A percentile compares a stretch with the other conserved stretches of the same genome.
phyloP scores from a whole-genome alignment of 345 rosid species.

The Lepidium africanum region DNA sequence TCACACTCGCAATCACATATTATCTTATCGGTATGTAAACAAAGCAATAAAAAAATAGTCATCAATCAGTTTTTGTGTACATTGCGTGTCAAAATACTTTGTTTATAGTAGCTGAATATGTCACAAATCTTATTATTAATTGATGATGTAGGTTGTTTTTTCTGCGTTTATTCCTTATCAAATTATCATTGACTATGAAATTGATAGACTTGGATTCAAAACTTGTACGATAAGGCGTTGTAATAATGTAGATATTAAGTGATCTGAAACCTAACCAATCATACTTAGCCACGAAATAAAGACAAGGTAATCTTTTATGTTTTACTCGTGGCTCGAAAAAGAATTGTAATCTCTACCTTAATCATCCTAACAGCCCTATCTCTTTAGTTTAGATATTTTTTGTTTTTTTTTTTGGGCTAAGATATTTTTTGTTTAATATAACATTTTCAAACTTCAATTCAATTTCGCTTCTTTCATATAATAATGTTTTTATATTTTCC shows the following conservation, averaged over 20 bases:
- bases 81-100: background rate
- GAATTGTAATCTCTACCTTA: background rate
- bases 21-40: background rate
- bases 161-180: background rate
- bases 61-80: background rate
- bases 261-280: background rate
- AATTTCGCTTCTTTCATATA: constrained; percentile 4
- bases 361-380: constrained; percentile 2
- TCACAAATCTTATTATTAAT: background rate
- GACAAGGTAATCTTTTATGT: background rate
- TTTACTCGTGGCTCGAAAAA: constrained; percentile 18
- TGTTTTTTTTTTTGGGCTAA: too few relatives aligned
- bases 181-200: background rate
- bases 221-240: background rate
- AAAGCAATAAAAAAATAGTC: background rate
- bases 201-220: background rate
- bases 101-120: background rate
- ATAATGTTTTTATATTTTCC: background rate
- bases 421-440: background rate
- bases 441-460: constrained; percentile 1
- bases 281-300: constrained; percentile 6
- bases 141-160: background rate
- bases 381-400: background rate
- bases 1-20: too few relatives aligned
- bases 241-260: background rate